Evolutionary conservation across 2,329 filamentous ascomycete species (phyloP).

Genomic region (Colletotrichum lindemuthianum): DNA sequence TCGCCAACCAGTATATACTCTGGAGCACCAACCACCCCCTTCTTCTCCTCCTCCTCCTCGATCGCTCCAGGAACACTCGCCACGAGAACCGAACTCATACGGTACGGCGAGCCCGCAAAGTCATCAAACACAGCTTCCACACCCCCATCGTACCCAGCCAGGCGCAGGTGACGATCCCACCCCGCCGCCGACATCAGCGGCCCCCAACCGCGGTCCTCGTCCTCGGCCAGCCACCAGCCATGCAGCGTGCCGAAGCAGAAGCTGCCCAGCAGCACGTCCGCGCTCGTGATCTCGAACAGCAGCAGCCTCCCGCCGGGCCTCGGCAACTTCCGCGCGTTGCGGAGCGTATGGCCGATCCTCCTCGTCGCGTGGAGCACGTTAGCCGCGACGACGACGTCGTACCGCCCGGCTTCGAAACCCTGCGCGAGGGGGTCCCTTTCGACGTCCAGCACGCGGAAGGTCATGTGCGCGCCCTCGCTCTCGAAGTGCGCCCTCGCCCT

Average conservation of each 20-base stretch:
- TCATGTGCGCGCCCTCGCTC: slow-evolving; percentile 39
- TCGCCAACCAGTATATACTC: slow-evolving; percentile 13
- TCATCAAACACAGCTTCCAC: slow-evolving; percentile 42
- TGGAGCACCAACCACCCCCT: too few species aligned
- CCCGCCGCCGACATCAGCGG: slow-evolving; percentile 40
- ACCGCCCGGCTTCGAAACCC: slow-evolving; percentile 40
- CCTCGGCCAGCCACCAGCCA: slow-evolving; percentile 46
- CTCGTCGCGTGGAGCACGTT: slow-evolving; percentile 46
- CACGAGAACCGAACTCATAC: slow-evolving; percentile 36
- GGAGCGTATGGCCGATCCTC: slow-evolving; percentile 40
- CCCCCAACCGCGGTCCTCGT: slow-evolving; percentile 39
- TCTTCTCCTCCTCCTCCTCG: background rate
- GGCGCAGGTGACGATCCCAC: slow-evolving; percentile 38
- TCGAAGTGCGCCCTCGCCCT: slow-evolving; percentile 42
- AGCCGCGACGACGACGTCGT: slow-evolving; percentile 45
- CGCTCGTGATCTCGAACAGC: slow-evolving; percentile 43
- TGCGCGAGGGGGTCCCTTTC: slow-evolving; percentile 43
- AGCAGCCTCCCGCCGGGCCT: slow-evolving; percentile 46
- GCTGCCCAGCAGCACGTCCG: slow-evolving; percentile 28
- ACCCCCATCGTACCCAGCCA: slow-evolving; percentile 35
- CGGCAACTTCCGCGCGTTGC: slow-evolving; percentile 40
- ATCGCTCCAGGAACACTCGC: slow-evolving; percentile 36
- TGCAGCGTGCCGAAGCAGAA: slow-evolving; percentile 44
- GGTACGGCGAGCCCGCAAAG: slow-evolving; percentile 34
- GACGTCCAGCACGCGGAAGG: slow-evolving; percentile 48